A percentile compares a stretch with the other conserved stretches of the same genome.
phyloP scores from a whole-genome alignment of 805 yeast species.

The Ogataea neopini region DNA sequence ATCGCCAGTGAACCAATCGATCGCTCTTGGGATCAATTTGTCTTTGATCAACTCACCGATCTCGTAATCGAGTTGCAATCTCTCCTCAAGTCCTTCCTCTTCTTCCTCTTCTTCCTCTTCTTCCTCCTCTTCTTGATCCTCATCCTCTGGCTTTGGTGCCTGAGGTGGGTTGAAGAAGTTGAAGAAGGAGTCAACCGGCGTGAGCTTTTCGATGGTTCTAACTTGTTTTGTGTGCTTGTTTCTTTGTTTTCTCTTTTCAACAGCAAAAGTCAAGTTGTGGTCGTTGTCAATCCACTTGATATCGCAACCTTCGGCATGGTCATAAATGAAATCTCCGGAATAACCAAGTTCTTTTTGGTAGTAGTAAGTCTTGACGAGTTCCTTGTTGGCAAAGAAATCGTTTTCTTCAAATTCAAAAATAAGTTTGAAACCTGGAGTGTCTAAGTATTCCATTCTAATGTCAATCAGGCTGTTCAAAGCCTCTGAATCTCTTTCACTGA shows the following conservation, averaged over 20 bases:
- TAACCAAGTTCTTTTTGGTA: slow-evolving; percentile 93
- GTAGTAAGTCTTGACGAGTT: slow-evolving; percentile 81
- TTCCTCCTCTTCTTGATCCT: slow-evolving; percentile 52
- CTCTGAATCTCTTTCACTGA: slow-evolving; percentile 87
- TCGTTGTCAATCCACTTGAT: slow-evolving; percentile 84
- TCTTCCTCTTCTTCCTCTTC: slow-evolving; percentile 45
- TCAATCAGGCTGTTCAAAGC: slow-evolving; percentile 70
- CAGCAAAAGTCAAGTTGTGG: slow-evolving; percentile 76
- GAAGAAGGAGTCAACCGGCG: slow-evolving; percentile 95
- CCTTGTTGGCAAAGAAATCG: slow-evolving; percentile 72
- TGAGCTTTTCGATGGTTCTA: slow-evolving; percentile 89
- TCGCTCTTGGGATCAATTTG: slow-evolving; percentile 91
- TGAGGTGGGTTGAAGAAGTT: slow-evolving; percentile 94
- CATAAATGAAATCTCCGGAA: slow-evolving; percentile 95
- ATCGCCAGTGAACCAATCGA: slow-evolving; percentile 98
- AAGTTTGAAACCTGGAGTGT: slow-evolving; percentile 84
- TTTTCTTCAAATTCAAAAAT: slow-evolving; percentile 78
- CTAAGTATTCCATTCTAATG: slow-evolving; percentile 75
- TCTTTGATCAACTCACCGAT: slow-evolving; percentile 96
- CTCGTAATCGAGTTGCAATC: slow-evolving; percentile 89
- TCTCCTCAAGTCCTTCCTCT: slow-evolving; percentile 74
- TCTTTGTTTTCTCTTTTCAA: slow-evolving; percentile 96
- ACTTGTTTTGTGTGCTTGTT: slow-evolving; percentile 96
- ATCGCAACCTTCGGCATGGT: slow-evolving; percentile 89
- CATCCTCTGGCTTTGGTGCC: slow-evolving; percentile 52